Base-by-base conservation (phyloP, 2,329 filamentous ascomycete species). In the Nannizzia gypsea region DNA sequence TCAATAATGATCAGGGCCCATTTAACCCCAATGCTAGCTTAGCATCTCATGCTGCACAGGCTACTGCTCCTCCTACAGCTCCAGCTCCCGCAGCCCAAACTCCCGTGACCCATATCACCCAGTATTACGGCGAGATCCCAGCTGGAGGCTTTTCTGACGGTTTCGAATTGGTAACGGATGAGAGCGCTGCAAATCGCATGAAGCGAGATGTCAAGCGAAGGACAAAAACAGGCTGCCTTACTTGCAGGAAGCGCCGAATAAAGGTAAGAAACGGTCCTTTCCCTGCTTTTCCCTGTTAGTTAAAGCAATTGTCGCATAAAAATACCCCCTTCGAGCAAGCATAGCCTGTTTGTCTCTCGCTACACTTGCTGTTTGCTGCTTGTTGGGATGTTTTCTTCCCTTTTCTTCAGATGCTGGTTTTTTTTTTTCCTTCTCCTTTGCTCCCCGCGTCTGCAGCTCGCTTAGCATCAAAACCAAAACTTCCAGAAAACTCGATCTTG, bases 141-240 rank as follows among this genome's bases (percentile, higher is more conserved):
- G 69, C 68, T 6, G 73, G 73, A 64, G 68, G 72, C 4, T 68
- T 67, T 20, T 69, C 65, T 36, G 63, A 81, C 80, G 75, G 82
- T 74, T 82, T 70, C 71, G 77, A 72, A 74, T 78, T 73, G 65
- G 78, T 71, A 28, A 77, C 76, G 57, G 73, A 77, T 59, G 72
- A 74, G n/a, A 76, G 73, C 69, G 77, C 81, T 22, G 81, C 83
- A 62, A 82, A 81, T 55, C 78, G 84, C 67, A 87, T 71, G 52
- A 78, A 79, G 73, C 85, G 87, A 74, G 85, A 89, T 74, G 87
- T 89, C 71, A 89, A 89, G 76, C 80, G 86, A 65, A 79, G 86
- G 69, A 89, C 86, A 60, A 88, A 88, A 74, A 88, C 84, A 1
- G 84, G 84, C n/a, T 89, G 86, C 73, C 70, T 84, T 67, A 84